phyloP scores from a whole-genome alignment of 768 basidiomycete species.

The Boletus vinaceobasis region DNA sequence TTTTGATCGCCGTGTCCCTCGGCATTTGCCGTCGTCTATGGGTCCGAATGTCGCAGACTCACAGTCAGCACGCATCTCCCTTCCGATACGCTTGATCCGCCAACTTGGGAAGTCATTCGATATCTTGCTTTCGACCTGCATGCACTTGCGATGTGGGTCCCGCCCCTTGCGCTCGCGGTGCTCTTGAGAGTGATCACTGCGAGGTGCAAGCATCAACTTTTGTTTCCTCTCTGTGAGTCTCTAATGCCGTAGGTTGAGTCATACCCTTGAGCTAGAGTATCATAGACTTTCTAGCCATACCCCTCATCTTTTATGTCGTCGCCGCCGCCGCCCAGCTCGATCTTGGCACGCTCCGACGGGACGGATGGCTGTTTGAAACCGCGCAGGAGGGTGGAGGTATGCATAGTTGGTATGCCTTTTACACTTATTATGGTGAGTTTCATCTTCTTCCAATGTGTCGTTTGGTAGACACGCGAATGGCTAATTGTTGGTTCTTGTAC shows the following conservation, averaged over 20 bases:
- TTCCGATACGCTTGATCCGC: conserved; percentile 66
- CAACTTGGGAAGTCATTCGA: conserved; percentile 61
- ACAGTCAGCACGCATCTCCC: conserved; percentile 81
- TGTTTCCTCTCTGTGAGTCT: conserved; percentile 82
- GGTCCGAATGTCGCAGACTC: conserved; percentile 44
- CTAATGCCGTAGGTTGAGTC: neutral
- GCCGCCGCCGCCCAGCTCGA: conserved; percentile 61
- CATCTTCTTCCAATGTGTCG: neutral
- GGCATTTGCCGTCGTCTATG: neutral
- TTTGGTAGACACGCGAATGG: neutral
- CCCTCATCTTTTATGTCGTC: conserved; percentile 78
- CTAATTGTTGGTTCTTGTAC: neutral
- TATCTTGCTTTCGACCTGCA: conserved; percentile 63
- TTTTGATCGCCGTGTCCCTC: neutral
- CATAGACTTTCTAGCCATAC: conserved; percentile 77
- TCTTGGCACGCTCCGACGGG: conserved; percentile 52
- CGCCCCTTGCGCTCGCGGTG: conserved; percentile 74
- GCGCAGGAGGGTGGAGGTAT: conserved; percentile 33
- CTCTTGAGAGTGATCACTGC: conserved; percentile 77
- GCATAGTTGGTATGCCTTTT: conserved; percentile 79
- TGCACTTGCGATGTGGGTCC: conserved; percentile 71
- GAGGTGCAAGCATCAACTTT: conserved; percentile 78
- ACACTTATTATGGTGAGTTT: conserved; percentile 68
- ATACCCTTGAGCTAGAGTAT: neutral
- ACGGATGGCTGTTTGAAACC: conserved; percentile 84